Evolutionary conservation across 805 yeast species (phyloP).

Genomic region (Starmerella asiatica): DNA sequence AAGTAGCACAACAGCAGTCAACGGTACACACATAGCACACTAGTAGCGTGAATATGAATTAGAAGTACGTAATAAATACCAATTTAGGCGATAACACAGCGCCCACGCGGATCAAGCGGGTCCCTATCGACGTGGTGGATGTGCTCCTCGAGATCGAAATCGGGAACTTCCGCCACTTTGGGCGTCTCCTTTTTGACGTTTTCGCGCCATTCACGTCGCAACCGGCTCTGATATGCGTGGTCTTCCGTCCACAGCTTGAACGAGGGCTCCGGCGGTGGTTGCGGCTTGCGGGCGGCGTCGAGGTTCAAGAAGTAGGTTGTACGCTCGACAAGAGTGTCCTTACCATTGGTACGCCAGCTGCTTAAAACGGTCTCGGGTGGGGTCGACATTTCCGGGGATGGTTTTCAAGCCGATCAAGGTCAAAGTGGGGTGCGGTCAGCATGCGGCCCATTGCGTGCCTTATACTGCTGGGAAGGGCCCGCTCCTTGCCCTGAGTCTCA

Average conservation of each 20-base stretch:
- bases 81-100: not conserved
- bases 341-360: constrained; percentile 14
- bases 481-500: no score
- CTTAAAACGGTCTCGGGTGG: constrained; percentile 5
- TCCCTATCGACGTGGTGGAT: constrained; percentile 2
- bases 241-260: constrained; percentile 18
- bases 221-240: constrained; percentile 11
- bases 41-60: not conserved
- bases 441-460: no score
- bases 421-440: no score
- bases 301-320: constrained; percentile 13
- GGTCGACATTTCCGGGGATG: constrained; percentile 9
- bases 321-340: constrained; percentile 11
- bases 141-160: constrained; percentile 16
- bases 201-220: constrained; percentile 17
- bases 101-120: no score
- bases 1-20: no score
- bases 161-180: constrained; percentile 17
- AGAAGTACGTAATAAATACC: not conserved
- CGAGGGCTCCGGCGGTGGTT: constrained; percentile 4
- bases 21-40: not conserved
- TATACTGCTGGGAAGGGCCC: no score
- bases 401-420: no score
- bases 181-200: constrained; percentile 10
- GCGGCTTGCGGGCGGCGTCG: constrained; percentile 1